phyloP scores from a whole-genome alignment of 1,284 basidiomycete genomes.

The Hymenochaete sp. region DNA sequence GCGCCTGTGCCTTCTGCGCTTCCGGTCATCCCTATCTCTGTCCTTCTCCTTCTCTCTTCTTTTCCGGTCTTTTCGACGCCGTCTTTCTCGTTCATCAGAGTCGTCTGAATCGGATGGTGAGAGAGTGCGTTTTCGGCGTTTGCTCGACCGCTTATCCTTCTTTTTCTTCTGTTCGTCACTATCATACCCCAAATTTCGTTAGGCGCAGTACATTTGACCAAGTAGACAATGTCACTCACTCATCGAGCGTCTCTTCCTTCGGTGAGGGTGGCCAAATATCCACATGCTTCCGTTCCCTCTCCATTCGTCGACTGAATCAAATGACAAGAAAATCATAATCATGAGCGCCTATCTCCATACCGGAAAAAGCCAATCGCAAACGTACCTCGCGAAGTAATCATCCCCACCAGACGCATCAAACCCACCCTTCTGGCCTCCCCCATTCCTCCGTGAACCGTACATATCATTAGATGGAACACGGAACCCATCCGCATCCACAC shows the following conservation, averaged over 20 bases:
- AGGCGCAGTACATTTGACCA: neutral
- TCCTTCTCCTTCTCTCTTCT: conserved; percentile 41
- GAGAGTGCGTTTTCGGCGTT: conserved; percentile 45
- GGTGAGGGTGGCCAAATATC: conserved; percentile 85
- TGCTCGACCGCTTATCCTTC: conserved; percentile 46
- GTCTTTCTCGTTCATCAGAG: conserved; percentile 39
- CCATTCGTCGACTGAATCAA: conserved; percentile 56
- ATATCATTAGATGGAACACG: conserved; percentile 19
- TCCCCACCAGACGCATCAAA: conserved; percentile 17
- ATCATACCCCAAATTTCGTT: neutral
- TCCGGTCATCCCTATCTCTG: conserved; percentile 23
- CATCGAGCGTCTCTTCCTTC: conserved; percentile 46
- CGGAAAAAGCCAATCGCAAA: conserved; percentile 10
- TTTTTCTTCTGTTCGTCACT: conserved; percentile 57
- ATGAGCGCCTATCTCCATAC: conserved; percentile 2
- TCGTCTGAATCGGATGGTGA: conserved; percentile 57
- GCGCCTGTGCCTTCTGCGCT: conserved; percentile 27
- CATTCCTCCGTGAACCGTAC: conserved; percentile 19
- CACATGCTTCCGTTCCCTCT: conserved; percentile 56
- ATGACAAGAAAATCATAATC: conserved; percentile 3
- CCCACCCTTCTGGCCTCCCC: conserved; percentile 2
- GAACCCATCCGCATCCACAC: conserved; percentile 15
- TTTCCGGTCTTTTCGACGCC: conserved; percentile 49
- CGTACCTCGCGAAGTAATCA: conserved; percentile 25
- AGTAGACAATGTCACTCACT: conserved; percentile 37